Conservation (phyloP, 106 monocot genomes). For the Phalaenopsis aphrodite region DNA sequence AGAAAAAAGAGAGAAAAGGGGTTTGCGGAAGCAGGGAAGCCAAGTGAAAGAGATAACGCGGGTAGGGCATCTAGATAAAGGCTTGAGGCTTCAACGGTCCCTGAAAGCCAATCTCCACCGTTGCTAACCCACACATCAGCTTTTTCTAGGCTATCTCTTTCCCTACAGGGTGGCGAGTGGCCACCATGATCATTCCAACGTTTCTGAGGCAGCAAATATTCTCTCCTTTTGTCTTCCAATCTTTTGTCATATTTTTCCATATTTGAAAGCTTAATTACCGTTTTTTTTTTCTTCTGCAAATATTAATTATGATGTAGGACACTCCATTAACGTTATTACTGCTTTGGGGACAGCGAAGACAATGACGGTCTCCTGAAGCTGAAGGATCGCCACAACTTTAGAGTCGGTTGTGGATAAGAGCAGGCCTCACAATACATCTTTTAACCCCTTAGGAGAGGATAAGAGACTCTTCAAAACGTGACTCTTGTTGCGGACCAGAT, state of each 20-base stretch:
- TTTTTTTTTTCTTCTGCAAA: no score
- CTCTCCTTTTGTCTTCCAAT: neutral
- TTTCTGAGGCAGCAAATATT: slow-evolving; percentile 6
- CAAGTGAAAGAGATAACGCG: neutral
- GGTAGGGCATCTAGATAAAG: neutral
- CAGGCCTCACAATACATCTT: neutral
- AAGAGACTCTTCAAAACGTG: neutral
- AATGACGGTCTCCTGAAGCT: no score
- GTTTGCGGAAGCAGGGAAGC: neutral
- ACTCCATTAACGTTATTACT: no score
- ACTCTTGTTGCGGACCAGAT: neutral
- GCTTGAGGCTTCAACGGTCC: neutral
- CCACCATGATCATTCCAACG: neutral
- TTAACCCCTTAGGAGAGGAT: no score
- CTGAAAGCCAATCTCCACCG: neutral
- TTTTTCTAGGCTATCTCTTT: neutral
- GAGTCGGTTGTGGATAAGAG: neutral
- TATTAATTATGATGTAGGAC: no score
- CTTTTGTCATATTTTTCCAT: neutral
- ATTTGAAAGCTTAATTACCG: no score
- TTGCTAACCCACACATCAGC: neutral
- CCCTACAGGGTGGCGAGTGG: neutral
- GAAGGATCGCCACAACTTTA: no score
- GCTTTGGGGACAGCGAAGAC: no score
- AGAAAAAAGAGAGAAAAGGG: neutral